Evolutionary conservation across 345 rosid genomes (phyloP).

Genomic region (Schrenkiella parvula): DNA sequence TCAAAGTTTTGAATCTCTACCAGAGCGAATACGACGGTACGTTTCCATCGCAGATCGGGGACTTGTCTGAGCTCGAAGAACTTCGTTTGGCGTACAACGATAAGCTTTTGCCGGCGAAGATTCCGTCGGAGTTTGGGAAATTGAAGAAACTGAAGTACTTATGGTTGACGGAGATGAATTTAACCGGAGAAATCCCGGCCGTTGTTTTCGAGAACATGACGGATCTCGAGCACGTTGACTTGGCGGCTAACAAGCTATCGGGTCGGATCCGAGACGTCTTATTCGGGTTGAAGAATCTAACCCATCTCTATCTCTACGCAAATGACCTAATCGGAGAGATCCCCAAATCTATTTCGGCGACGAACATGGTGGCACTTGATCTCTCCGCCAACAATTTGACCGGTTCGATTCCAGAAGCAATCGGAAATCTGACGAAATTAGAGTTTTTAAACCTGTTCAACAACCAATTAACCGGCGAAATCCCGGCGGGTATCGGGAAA

Average conservation of each 20-base stretch:
- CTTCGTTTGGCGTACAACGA: slow-evolving; percentile 45
- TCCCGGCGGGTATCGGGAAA: slow-evolving; percentile 51
- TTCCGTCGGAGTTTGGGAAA: slow-evolving; percentile 61
- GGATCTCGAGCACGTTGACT: slow-evolving; percentile 49
- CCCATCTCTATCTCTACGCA: slow-evolving; percentile 32
- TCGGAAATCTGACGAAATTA: slow-evolving; percentile 58
- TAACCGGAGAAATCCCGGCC: slow-evolving; percentile 64
- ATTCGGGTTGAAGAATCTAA: slow-evolving; percentile 53
- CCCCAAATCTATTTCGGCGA: slow-evolving; percentile 40
- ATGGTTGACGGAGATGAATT: slow-evolving; percentile 46
- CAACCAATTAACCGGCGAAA: slow-evolving; percentile 59
- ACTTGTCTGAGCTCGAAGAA: slow-evolving; percentile 52
- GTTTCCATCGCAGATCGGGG: slow-evolving; percentile 72
- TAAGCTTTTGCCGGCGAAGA: slow-evolving; percentile 44
- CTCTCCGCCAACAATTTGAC: slow-evolving; percentile 49
- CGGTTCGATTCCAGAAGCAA: slow-evolving; percentile 58
- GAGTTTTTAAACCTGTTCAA: slow-evolving; percentile 29
- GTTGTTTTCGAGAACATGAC: slow-evolving; percentile 41
- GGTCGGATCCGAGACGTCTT: slow-evolving; percentile 51
- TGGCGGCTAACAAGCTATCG: slow-evolving; percentile 44
- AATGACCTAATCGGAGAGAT: slow-evolving; percentile 58
- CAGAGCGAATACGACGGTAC: slow-evolving; percentile 59
- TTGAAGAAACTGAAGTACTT: slow-evolving; percentile 47
- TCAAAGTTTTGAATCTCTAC: slow-evolving; percentile 38
- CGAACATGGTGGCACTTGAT: slow-evolving; percentile 47